These are phyloP conservation scores for Aspergillus amoenus DNA, from an alignment of 2,329 filamentous ascomycete genomes.

Conservation along the genomic window DNA sequence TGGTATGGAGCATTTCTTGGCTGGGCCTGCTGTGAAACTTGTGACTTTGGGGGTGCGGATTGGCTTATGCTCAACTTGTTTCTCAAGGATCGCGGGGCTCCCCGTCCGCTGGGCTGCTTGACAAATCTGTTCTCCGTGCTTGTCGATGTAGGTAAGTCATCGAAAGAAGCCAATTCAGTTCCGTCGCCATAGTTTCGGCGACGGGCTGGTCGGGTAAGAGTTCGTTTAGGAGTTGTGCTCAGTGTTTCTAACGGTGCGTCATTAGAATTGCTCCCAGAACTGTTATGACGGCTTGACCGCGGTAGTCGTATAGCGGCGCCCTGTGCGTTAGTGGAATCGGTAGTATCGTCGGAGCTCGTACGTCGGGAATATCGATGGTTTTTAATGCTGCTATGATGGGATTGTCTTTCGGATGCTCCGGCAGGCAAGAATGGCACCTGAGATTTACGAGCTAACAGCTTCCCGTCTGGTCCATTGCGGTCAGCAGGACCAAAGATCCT, in stretches of 20 bases:
- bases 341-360: constrained; percentile 73
- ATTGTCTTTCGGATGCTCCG: constrained; percentile 69
- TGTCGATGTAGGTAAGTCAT: constrained; percentile 87
- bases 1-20: constrained; percentile 59
- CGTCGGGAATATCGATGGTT: constrained; percentile 70
- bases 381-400: constrained; percentile 76
- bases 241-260: constrained; percentile 52
- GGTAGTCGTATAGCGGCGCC: constrained; percentile 42
- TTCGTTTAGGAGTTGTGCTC: constrained; percentile 61
- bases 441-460: constrained; percentile 54
- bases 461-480: constrained; percentile 44
- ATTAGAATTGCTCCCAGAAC: constrained; percentile 46
- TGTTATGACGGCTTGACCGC: constrained; percentile 47
- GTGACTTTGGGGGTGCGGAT: constrained; percentile 28
- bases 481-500: constrained; percentile 74
- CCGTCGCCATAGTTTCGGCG: constrained; percentile 83
- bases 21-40: constrained; percentile 50
- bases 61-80: constrained; percentile 50
- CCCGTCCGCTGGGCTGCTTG: constrained; percentile 71
- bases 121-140: constrained; percentile 78
- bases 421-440: constrained; percentile 77
- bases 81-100: constrained; percentile 63
- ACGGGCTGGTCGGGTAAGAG: constrained; percentile 70
- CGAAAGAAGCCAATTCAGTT: constrained; percentile 86
- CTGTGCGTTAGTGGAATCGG: constrained; percentile 47